Evolutionary conservation across 2,329 filamentous ascomycete genomes (phyloP), one percentile per base, ranked within the genome.

Genomic region (Sarocladium brachiariae): DNA sequence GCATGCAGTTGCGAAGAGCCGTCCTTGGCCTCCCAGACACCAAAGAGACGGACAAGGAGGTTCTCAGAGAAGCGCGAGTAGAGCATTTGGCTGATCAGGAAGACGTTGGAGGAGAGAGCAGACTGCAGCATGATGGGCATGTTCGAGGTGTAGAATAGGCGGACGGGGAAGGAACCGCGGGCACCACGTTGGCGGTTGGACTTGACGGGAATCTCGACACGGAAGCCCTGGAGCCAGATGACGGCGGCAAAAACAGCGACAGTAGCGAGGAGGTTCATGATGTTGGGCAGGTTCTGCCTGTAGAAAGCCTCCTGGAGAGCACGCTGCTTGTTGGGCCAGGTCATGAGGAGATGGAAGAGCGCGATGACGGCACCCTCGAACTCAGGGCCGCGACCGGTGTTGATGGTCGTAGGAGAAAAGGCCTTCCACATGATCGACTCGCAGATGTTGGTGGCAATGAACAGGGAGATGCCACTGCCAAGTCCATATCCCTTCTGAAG

Each of bases 121-220:
- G 92, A 97, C 78, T 99, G 95, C 70, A 99, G 81, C 93, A 99
- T 99, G 75, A 99, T 99, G 67, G 93, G 93, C 95, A 99, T 99
- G 86, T 99, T 99, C 70, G 91, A 96, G 68, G 93, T 99, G 78
- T 99, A 99, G 84, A 99, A 99, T 54, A 99, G 88, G 66, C 95
- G 92, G 70, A 99, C 84, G 64, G 93, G 93, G 82, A 97, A 99
- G 35, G 91, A 95, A 65, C 92, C 95, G 64, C 93, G 92, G 69
- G 95, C 93, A 72, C 93, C 93, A 80, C 93, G 91, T 82, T 99
- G 93, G 75, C 93, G 91, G 63, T 90, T 92, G 54, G 91, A 96
- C 85, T 99, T 99, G 81, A 99, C 93, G 56, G 95, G 95, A 67
- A 99, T 99, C 77, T 99, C 93, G 66, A 99, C 93, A 60, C 93